Conservation (phyloP, 106 monocot genomes). For the Acorus gramineus region DNA sequence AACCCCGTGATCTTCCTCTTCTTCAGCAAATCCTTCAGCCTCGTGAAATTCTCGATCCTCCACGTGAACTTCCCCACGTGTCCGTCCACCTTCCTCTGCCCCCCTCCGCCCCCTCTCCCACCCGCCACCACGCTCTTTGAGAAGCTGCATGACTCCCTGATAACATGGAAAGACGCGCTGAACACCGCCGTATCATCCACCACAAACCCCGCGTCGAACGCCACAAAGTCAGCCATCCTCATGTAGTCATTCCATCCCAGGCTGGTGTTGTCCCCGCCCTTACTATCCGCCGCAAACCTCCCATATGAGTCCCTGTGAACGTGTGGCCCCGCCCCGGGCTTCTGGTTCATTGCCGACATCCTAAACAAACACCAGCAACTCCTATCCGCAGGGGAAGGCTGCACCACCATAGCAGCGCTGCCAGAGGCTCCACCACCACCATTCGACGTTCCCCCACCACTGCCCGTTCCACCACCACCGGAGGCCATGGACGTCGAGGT, state of each 20-base stretch:
- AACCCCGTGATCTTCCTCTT: constrained; percentile 91
- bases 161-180: constrained; percentile 78
- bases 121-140: constrained; percentile 43
- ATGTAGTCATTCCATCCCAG: constrained; percentile 94
- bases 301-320: constrained; percentile 83
- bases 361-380: constrained; percentile 96
- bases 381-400: constrained; percentile 24
- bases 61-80: constrained; percentile 88
- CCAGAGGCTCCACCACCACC: too few relatives aligned
- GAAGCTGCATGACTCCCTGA: constrained; percentile 72
- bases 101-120: constrained; percentile 9
- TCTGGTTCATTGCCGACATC: constrained; percentile 77
- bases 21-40: constrained; percentile 89
- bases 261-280: constrained; percentile 75
- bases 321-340: constrained; percentile 31
- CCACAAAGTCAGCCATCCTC: constrained; percentile 70
- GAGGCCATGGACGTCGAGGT: too few relatives aligned
- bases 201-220: constrained; percentile 40
- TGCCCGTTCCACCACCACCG: too few relatives aligned
- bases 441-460: too few relatives aligned
- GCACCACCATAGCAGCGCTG: too few relatives aligned
- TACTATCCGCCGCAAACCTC: constrained; percentile 73
- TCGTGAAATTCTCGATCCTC: constrained; percentile 93
- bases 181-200: constrained; percentile 65
- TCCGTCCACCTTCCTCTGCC: constrained; percentile 66